Conservation (phyloP, 306 rosid species). For the Senna tora region DNA sequence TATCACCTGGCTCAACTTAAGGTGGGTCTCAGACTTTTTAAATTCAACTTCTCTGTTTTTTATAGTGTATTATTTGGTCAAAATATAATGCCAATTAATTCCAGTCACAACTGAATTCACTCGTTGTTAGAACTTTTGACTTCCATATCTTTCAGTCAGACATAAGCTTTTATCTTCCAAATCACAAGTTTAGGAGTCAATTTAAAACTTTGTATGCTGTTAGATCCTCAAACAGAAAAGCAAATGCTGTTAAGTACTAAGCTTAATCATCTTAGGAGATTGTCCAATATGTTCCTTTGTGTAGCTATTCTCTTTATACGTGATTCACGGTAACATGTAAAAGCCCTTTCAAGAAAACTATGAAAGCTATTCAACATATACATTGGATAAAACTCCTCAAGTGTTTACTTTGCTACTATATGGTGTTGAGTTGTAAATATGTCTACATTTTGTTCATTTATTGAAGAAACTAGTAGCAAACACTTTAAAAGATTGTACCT, state of each 20-base stretch:
- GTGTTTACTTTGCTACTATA: neutral
- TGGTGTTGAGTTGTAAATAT: no score
- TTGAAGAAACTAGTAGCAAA: no score
- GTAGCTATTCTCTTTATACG: neutral
- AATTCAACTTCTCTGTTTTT: neutral
- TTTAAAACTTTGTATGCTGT: neutral
- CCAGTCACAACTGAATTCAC: conserved; percentile 6
- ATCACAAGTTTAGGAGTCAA: conserved; percentile 12
- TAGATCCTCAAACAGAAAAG: neutral
- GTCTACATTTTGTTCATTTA: neutral
- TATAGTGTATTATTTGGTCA: conserved; percentile 2
- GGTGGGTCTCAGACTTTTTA: conserved; percentile 39
- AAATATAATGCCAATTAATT: neutral
- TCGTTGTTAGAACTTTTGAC: conserved; percentile 8
- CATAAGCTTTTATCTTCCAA: conserved; percentile 9
- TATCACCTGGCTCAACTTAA: conserved; percentile 90
- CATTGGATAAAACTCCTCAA: neutral
- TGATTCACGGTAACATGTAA: neutral
- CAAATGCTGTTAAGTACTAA: neutral
- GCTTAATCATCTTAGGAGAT: neutral
- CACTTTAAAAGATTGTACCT: neutral
- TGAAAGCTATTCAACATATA: neutral
- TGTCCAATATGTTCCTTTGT: conserved; percentile 6
- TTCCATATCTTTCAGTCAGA: conserved; percentile 5
- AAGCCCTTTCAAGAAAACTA: conserved; percentile 9